Evolutionary conservation across 192 early-diverging fungal species (phyloP).

Genomic region (Linnemannia hyalina): DNA sequence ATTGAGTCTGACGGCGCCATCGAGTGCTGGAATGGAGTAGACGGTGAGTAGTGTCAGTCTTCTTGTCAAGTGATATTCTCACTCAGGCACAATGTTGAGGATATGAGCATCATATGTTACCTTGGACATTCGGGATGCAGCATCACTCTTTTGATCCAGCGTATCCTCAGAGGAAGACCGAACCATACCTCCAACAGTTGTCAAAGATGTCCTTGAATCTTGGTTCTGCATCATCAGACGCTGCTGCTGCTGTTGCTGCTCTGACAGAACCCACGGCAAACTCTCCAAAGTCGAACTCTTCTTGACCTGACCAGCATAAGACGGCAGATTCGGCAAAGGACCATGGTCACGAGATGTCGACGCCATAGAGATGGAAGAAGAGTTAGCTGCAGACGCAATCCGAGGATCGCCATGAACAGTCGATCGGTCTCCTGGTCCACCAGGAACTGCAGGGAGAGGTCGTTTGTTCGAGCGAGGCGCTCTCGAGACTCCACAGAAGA

Average conservation of each 20-base stretch:
- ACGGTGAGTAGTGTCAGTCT: neutral
- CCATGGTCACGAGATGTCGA: neutral
- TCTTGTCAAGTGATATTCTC: neutral
- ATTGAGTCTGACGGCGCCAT: neutral
- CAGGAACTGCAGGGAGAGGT: neutral
- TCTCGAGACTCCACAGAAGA: constrained; percentile 58
- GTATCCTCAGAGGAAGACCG: neutral
- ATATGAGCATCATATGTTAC: neutral
- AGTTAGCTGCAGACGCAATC: neutral
- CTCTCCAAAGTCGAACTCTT: neutral
- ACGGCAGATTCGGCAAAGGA: neutral
- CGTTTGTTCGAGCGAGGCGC: constrained; percentile 20
- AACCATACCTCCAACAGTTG: neutral
- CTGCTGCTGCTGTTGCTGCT: neutral
- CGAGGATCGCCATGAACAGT: neutral
- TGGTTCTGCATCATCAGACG: neutral
- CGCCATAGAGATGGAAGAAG: neutral
- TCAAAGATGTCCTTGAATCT: neutral
- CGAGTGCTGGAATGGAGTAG: neutral
- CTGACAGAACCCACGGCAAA: neutral
- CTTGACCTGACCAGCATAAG: neutral
- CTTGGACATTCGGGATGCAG: neutral
- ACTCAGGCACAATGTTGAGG: neutral
- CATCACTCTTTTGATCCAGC: neutral
- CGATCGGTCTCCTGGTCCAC: constrained; percentile 5